Evolutionary conservation across 257 asterid species (phyloP), one percentile per base, ranked within the genome.

Genomic region (Solanum appendiculatum): DNA sequence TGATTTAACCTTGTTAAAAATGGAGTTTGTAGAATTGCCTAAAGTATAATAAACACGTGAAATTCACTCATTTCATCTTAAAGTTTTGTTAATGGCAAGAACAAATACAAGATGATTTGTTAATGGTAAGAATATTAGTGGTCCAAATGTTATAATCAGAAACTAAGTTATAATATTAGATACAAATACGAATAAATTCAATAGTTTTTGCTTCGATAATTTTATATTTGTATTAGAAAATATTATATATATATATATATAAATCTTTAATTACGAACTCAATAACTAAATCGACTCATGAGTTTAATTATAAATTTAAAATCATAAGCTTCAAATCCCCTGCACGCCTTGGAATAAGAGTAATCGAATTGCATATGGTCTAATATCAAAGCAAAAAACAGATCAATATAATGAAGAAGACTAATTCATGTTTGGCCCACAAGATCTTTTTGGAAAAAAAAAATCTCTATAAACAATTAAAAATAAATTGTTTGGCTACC

Each of bases 171-270:
- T 5, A 63, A 4, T 25, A 5, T 5, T 63, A 25, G 3, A 11
- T 25, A 25, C 1, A 1, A 0, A 27, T 66, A 5, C 9, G 0
- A 2, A 66, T 0, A 6, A 23, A 23, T 9, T 1, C 0, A 9
- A 23, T 60, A n/a, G 4, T 23, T 60, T 60, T 9, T 29, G 3
- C 0, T 5, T 27, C 1, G 4, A 13, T 5, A 2, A 27, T 64
- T 13, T 0, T 12, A 1, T 64, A 64, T 12, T 2, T 12, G 0
- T 27, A 5, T 25, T 1, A 12, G 1, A 25, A 63, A 60, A 5
- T 48, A 1, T 60, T 11, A 1, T 60, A 60, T 4, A n/a, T 60
- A 60, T 9, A 60, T 23, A 4, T 9, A 9, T 23, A 60, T 0
- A 60, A 60, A 9, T 8, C 0, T 64, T 25, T 64, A 25, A 25